Conservation (phyloP, 2,329 filamentous ascomycete genomes). For the Coniochaeta hoffmannii region DNA sequence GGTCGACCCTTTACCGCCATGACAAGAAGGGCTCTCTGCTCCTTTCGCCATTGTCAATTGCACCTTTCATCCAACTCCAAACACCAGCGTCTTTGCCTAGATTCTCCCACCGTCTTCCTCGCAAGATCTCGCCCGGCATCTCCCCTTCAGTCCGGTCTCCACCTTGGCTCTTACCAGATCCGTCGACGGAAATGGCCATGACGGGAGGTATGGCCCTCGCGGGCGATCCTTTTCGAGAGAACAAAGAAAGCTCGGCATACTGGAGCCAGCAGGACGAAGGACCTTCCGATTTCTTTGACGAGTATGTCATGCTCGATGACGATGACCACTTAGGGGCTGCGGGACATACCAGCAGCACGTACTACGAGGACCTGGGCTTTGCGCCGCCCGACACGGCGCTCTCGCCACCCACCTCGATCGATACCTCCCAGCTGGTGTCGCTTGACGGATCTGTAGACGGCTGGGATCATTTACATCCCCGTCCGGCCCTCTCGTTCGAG, state of each 20-base stretch:
- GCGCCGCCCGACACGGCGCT: background rate
- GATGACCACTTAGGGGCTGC: slow-evolving; percentile 6
- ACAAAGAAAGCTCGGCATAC: slow-evolving; percentile 15
- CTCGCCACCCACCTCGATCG: slow-evolving; percentile 11
- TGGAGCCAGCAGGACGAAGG: slow-evolving; percentile 10
- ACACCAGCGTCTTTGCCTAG: background rate
- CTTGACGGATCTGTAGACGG: background rate
- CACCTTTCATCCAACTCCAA: slow-evolving; percentile 1
- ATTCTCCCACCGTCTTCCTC: background rate
- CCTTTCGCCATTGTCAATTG: background rate
- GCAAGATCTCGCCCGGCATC: background rate
- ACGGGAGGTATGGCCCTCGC: slow-evolving; percentile 8
- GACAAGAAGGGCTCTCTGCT: background rate
- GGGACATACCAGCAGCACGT: slow-evolving; percentile 8
- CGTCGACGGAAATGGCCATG: slow-evolving; percentile 14
- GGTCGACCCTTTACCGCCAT: background rate
- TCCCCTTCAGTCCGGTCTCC: background rate
- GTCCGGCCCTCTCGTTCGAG: background rate
- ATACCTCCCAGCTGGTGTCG: background rate
- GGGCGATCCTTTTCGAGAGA: slow-evolving; percentile 11
- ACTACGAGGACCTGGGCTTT: slow-evolving; percentile 1
- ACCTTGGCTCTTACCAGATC: background rate
- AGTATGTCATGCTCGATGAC: slow-evolving; percentile 17
- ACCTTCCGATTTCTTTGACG: slow-evolving; percentile 17
- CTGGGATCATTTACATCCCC: background rate